Base-by-base conservation (phyloP, 2,329 filamentous ascomycete species). In the Diaporthe velutina region DNA sequence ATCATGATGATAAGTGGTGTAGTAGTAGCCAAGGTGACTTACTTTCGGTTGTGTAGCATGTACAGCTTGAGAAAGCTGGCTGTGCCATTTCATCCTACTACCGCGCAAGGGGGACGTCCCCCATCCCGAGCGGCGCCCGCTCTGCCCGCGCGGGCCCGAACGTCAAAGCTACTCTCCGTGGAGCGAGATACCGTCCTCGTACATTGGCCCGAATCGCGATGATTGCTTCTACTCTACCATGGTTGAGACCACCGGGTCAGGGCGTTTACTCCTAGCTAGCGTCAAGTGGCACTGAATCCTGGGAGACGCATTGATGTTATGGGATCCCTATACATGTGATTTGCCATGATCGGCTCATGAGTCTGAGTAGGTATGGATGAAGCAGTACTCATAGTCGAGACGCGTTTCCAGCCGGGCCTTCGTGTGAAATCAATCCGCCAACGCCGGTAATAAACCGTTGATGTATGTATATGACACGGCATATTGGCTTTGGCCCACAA, bases 21-120 rank as follows among this genome's bases (percentile, higher is more conserved):
- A 45, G 58, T 76, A 88, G 78, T 1, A 87, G 25, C n/a, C 17
- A 28, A 40, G 30, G 25, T 7, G 45, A 50, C 35, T 68, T 54
- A 54, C 64, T 68, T 54, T 68, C 48, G 64, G 64, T 33, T 68
- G 48, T 68, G 64, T 68, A 30, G 64, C 64, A 68, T 54, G 45
- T 68, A 35, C 45, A 52, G 64, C 61, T 25, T 17, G 28, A 38
- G 22, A 12, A 35, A 15, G 22, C 42, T n/a, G 61, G 45, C 61
- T 35, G 30, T 67, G 61, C 30, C 58, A 28, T 30, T 64, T 42
- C 64, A 17, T 38, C n/a, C 64, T 38, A 12, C n/a, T 19, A 15
- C 30, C 64, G 45, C 45, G 40, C 45, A 33, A 38, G 30, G 45
- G 64, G 45, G 45, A 38, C 60, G 40, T 48, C 60, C 6, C n/a